Conservation (phyloP, 176 grass and related monocot species). For the sorghum (Sorghum bicolor) region Sorghum_bicolor_NCBIv3 NC_012870.2:67085001-67085500, state of each 20-base stretch:
- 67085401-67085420: slow-evolving; percentile 68
- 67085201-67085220: background rate
- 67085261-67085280: background rate
- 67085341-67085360: slow-evolving; percentile 63
- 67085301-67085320: slow-evolving; percentile 8
- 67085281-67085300: background rate
- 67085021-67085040: no score
- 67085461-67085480: slow-evolving; percentile 28
- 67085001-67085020: no score
- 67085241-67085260: slow-evolving; percentile 16
- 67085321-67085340: slow-evolving; percentile 12
- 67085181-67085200: background rate
- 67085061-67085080: no score
- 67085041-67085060: no score
- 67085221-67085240: slow-evolving; percentile 1
- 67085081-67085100: no score
- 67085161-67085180: no score
- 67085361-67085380: slow-evolving; percentile 88
- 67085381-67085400: slow-evolving; percentile 82
- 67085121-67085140: no score
- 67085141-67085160: no score
- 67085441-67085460: slow-evolving; percentile 63
- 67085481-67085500: slow-evolving; percentile 41
- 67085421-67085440: slow-evolving; percentile 83
- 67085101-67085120: no score